Evolutionary conservation across 73 alveolate genomes (phyloP).

Genomic region (Paramecium biaurelia): DNA sequence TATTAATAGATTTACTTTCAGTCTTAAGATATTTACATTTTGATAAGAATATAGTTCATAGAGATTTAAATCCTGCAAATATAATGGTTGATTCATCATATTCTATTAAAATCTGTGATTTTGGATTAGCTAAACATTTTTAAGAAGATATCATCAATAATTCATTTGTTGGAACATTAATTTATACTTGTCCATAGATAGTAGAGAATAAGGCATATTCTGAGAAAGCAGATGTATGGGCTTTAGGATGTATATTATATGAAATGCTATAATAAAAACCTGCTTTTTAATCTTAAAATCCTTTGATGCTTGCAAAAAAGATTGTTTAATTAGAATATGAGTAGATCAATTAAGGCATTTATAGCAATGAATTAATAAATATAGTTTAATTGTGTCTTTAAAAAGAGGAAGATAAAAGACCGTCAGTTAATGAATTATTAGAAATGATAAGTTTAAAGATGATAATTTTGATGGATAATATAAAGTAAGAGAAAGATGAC

Average conservation of each 20-base stretch:
- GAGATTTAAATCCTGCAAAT: conserved; percentile 95
- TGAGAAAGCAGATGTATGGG: conserved; percentile 94
- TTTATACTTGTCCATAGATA: conserved; percentile 86
- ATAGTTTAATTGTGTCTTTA: conserved; percentile 31
- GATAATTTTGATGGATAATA: not conserved
- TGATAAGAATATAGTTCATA: conserved; percentile 85
- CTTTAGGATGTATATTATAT: conserved; percentile 93
- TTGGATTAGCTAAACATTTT: conserved; percentile 92
- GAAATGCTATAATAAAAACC: conserved; percentile 92
- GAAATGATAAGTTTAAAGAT: conserved; percentile 21
- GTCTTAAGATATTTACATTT: conserved; percentile 82
- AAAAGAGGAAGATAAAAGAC: conserved; percentile 47
- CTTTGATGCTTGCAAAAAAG: conserved; percentile 85
- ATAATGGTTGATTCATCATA: conserved; percentile 83
- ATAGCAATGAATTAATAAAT: conserved; percentile 35
- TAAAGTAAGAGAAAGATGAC: not conserved
- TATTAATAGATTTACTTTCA: conserved; percentile 77
- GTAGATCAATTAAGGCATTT: conserved; percentile 70
- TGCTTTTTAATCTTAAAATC: conserved; percentile 87
- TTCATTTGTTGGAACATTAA: conserved; percentile 85
- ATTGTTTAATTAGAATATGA: conserved; percentile 87
- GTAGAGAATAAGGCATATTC: conserved; percentile 89
- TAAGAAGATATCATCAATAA: conserved; percentile 69
- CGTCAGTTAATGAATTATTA: conserved; percentile 19
- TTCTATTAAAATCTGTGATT: conserved; percentile 91